A percentile compares a stretch with the other conserved stretches of the same genome.
Conservation (phyloP, 192 early-diverging fungal species). For the Coemansia sp. region DNA sequence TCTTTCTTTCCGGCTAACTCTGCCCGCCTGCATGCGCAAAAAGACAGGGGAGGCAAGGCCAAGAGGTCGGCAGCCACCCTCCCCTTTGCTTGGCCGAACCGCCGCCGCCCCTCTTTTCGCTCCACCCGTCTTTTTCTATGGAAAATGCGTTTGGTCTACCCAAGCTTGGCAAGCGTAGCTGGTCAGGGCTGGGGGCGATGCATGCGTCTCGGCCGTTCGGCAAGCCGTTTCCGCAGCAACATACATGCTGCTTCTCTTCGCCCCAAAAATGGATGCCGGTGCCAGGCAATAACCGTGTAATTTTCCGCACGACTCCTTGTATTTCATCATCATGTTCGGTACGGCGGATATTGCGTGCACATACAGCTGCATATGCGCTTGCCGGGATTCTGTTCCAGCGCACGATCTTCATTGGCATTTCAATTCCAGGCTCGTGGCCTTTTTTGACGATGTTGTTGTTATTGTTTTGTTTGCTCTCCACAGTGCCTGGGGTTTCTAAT, state of each 20-base stretch:
- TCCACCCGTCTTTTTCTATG: not conserved
- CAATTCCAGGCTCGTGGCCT: not conserved
- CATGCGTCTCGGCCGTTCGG: not conserved
- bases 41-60: not conserved
- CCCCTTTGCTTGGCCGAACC: constrained; percentile 2
- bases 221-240: not conserved
- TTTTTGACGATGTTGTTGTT: not conserved
- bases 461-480: not conserved
- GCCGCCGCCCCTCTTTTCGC: not conserved
- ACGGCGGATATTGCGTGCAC: constrained; percentile 2
- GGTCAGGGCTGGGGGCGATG: not conserved
- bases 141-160: not conserved
- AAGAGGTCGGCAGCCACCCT: not conserved
- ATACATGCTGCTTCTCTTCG: not conserved
- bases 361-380: not conserved
- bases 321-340: not conserved
- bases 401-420: not conserved
- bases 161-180: not conserved
- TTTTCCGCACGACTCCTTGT: not conserved
- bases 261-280: not conserved
- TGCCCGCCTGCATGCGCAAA: constrained; percentile 1
- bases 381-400: not conserved
- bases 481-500: not conserved
- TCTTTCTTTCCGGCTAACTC: constrained; percentile 7
- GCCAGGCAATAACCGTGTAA: not conserved